phyloP scores from a whole-genome alignment of 441 rosid species.

The Hypseocharis bilobata region DNA sequence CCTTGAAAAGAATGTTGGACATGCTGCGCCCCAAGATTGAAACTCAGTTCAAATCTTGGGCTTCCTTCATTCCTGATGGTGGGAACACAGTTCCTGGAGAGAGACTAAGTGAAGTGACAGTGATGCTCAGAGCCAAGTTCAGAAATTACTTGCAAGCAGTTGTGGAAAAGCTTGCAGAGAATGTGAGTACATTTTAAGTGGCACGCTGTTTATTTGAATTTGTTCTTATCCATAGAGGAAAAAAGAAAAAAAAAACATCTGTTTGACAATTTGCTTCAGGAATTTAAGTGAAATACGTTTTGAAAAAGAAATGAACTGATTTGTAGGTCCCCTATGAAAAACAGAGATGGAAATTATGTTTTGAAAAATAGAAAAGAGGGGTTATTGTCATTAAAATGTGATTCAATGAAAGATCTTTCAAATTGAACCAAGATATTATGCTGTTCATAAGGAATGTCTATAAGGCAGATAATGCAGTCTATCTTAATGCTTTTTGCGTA shows the following conservation, averaged over 20 bases:
- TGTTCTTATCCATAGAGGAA: not conserved
- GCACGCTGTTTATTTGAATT: slow-evolving; percentile 1
- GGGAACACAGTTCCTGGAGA: slow-evolving; percentile 79
- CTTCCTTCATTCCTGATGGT: slow-evolving; percentile 56
- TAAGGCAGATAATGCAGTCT: too few relatives aligned
- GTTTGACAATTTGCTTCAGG: too few relatives aligned
- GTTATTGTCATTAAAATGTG: too few relatives aligned
- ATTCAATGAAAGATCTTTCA: too few relatives aligned
- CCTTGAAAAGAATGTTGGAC: slow-evolving; percentile 76
- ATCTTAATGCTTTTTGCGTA: too few relatives aligned
- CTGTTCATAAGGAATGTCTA: too few relatives aligned
- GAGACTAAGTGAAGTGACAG: slow-evolving; percentile 85
- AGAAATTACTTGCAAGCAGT: slow-evolving; percentile 84
- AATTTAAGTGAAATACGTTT: too few relatives aligned
- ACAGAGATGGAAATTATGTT: not conserved
- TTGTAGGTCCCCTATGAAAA: not conserved
- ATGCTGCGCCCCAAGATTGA: slow-evolving; percentile 56
- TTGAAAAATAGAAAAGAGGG: too few relatives aligned
- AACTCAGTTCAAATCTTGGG: slow-evolving; percentile 59
- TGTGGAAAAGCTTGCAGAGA: slow-evolving; percentile 79
- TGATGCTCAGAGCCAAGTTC: slow-evolving; percentile 87
- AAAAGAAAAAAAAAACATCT: not conserved
- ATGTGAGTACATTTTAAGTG: slow-evolving; percentile 49
- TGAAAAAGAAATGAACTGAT: not conserved
- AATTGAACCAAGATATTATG: too few relatives aligned